Evolutionary conservation across 257 asterid genomes (phyloP).

Genomic region (Vinca minor): DNA sequence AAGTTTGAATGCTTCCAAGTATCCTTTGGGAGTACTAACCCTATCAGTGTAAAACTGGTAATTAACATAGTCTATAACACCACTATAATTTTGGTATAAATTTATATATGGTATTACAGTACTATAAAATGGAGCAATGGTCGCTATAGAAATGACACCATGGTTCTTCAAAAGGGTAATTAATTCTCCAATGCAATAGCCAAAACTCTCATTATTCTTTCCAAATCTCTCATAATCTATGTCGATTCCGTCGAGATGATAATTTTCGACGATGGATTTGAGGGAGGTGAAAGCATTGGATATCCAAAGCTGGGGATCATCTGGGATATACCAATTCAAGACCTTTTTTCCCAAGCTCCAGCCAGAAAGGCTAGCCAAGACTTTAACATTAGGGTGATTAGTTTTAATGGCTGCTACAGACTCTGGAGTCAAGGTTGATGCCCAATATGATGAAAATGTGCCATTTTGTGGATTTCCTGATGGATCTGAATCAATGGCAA

Average conservation of each 20-base stretch:
- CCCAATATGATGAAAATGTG: slow-evolving; percentile 54
- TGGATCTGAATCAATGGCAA: slow-evolving; percentile 58
- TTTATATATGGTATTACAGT: slow-evolving; percentile 33
- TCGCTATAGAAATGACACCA: slow-evolving; percentile 46
- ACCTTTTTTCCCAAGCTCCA: slow-evolving; percentile 47
- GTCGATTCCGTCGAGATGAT: slow-evolving; percentile 60
- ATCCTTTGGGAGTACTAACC: slow-evolving; percentile 32
- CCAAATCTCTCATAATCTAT: slow-evolving; percentile 58
- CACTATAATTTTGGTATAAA: slow-evolving; percentile 28
- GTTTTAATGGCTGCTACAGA: slow-evolving; percentile 42
- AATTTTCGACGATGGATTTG: slow-evolving; percentile 31
- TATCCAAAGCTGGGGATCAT: slow-evolving; percentile 35
- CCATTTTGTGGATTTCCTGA: slow-evolving; percentile 53
- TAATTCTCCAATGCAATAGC: slow-evolving; percentile 63
- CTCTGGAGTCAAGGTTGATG: slow-evolving; percentile 38
- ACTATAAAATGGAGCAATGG: slow-evolving; percentile 56
- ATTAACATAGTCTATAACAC: slow-evolving; percentile 51
- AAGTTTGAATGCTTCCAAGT: slow-evolving; percentile 33
- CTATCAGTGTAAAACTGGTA: slow-evolving; percentile 65
- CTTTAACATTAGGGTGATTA: slow-evolving; percentile 50
- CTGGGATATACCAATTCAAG: slow-evolving; percentile 51
- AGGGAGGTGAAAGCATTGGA: slow-evolving; percentile 55
- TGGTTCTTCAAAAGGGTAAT: slow-evolving; percentile 45
- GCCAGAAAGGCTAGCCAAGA: slow-evolving; percentile 68
- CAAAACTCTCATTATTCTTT: slow-evolving; percentile 29